A percentile compares a stretch with the other conserved stretches of the same genome.
phyloP scores from a whole-genome alignment of 2,329 filamentous ascomycete genomes.

The Alternaria burnsii region DNA sequence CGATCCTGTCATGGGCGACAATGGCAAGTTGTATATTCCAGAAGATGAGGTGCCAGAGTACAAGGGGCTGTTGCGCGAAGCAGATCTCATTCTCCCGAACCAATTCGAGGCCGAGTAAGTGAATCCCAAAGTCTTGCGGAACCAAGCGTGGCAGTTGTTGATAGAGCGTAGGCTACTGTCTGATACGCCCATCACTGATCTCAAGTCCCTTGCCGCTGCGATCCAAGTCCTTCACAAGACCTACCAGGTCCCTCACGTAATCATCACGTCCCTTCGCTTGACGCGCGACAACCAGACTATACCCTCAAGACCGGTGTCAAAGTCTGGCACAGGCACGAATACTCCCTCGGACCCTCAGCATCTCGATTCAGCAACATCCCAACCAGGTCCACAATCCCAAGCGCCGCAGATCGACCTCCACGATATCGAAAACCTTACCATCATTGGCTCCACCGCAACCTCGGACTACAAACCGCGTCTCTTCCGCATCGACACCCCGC shows the following conservation, averaged over 20 bases:
- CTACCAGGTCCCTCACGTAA: conserved; percentile 83
- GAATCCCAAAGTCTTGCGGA: background rate
- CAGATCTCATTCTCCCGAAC: conserved; percentile 93
- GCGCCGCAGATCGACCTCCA: conserved; percentile 9
- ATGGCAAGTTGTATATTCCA: conserved; percentile 88
- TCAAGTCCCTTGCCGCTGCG: conserved; percentile 75
- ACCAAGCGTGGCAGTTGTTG: background rate
- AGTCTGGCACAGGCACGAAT: conserved; percentile 38
- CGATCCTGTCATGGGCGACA: conserved; percentile 98
- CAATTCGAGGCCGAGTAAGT: conserved; percentile 95
- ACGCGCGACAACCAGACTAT: conserved; percentile 60
- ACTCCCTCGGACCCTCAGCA: conserved; percentile 29
- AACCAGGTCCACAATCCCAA: background rate
- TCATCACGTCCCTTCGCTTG: conserved; percentile 89
- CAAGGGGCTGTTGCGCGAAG: conserved; percentile 77
- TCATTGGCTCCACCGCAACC: conserved; percentile 80
- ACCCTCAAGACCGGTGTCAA: conserved; percentile 42
- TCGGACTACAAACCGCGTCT: conserved; percentile 73
- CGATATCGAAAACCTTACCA: conserved; percentile 62
- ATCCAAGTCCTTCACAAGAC: conserved; percentile 79
- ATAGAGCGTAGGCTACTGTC: conserved; percentile 72
- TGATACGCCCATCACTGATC: conserved; percentile 81
- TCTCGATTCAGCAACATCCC: conserved; percentile 25
- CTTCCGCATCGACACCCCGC: conserved; percentile 87
- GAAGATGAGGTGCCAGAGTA: conserved; percentile 93